Percentiles rank a stretch among this genome's conserved stretches.
These are phyloP conservation scores for Leptographium procerum DNA, from an alignment of 2,329 filamentous ascomycete species.

Conservation along the genomic window DNA sequence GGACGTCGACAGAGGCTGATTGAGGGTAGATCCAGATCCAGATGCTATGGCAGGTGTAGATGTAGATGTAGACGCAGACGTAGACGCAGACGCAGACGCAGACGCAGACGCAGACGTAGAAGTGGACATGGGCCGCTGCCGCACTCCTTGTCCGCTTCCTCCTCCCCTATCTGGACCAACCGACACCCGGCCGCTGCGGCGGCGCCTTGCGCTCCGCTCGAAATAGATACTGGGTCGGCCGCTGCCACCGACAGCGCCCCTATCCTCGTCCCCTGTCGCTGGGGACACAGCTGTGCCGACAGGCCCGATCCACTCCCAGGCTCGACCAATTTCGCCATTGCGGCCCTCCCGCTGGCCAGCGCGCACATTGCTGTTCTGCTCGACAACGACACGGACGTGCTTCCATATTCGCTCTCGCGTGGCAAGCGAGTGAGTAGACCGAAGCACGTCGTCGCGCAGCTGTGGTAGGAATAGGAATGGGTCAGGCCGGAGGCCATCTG, in stretches of 20 bases:
- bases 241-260: conserved; percentile 8
- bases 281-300: conserved; percentile 31
- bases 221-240: neutral
- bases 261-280: conserved; percentile 19
- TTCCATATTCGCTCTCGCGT: conserved; percentile 77
- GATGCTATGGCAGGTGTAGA: conserved; percentile 24
- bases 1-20: conserved; percentile 16
- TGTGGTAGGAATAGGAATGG: conserved; percentile 80
- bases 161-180: conserved; percentile 27
- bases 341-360: conserved; percentile 57
- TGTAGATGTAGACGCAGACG: neutral
- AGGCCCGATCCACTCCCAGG: conserved; percentile 61
- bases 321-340: conserved; percentile 53
- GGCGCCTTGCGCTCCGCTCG: conserved; percentile 22
- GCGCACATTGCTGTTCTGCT: conserved; percentile 87
- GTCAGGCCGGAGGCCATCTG: conserved; percentile 30
- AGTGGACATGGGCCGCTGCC: neutral
- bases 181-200: conserved; percentile 42
- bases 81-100: neutral
- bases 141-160: neutral
- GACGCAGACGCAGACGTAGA: neutral
- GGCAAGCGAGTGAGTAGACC: conserved; percentile 64
- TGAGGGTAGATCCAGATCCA: conserved; percentile 19
- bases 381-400: conserved; percentile 71
- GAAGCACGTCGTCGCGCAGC: conserved; percentile 79